Conservation (phyloP, 805 yeast species). For the Sugiyamaella chiloensis region DNA sequence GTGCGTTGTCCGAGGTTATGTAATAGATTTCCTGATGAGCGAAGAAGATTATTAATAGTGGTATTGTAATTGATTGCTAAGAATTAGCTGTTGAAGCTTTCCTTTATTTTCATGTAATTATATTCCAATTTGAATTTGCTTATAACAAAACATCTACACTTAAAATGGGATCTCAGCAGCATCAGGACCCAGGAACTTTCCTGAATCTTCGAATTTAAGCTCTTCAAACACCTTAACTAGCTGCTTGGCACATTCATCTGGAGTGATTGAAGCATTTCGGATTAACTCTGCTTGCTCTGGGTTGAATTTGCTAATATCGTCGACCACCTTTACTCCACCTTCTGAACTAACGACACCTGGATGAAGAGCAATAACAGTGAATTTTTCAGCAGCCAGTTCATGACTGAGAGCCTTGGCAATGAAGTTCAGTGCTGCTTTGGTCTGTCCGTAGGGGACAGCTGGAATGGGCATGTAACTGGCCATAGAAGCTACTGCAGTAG, state of each 20-base stretch:
- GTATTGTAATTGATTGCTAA: no score
- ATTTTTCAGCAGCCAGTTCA: constrained; percentile 1
- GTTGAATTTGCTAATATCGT: background rate
- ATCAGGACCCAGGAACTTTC: constrained; percentile 17
- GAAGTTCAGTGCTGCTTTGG: constrained; percentile 35
- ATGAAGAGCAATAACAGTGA: background rate
- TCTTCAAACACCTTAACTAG: constrained; percentile 24
- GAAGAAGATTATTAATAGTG: no score
- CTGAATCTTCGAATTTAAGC: constrained; percentile 25
- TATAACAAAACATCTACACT: no score
- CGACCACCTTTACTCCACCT: background rate
- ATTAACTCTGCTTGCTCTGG: constrained; percentile 5
- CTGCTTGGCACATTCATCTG: constrained; percentile 29
- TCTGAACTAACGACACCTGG: constrained; percentile 2
- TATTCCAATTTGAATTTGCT: no score
- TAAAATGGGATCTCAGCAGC: constrained; percentile 8
- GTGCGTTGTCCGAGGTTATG: no score
- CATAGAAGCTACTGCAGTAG: constrained; percentile 4
- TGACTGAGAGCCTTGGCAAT: constrained; percentile 4
- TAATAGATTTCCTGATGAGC: no score
- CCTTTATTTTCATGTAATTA: no score
- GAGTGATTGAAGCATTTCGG: background rate
- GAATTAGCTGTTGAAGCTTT: no score
- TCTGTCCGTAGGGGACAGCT: constrained; percentile 26
- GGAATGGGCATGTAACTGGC: background rate